These are phyloP conservation scores for Geotrichum reessii DNA, from an alignment of 1,139 yeast genomes.

Conservation along the genomic window DNA sequence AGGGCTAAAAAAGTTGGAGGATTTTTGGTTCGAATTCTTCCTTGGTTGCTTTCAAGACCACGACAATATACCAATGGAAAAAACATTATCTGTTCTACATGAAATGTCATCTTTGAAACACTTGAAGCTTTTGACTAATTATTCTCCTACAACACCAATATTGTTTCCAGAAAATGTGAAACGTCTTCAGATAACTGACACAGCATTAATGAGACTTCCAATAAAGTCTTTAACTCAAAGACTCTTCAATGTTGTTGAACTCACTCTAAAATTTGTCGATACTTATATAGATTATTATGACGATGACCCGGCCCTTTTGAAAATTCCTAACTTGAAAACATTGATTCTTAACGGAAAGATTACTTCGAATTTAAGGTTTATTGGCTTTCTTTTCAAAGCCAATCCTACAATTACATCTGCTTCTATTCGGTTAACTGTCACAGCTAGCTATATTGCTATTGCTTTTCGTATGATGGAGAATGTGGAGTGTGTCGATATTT, in stretches of 20 bases:
- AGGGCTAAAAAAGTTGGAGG: not conserved
- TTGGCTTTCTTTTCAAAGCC: not conserved
- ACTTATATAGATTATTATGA: not conserved
- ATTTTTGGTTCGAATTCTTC: not conserved
- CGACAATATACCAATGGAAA: not conserved
- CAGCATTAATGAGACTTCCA: not conserved
- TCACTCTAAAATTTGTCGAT: not conserved
- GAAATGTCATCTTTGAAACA: not conserved
- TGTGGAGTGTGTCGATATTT: not conserved
- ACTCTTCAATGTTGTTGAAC: not conserved
- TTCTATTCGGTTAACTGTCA: too few species aligned
- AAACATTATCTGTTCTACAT: not conserved
- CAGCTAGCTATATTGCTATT: too few species aligned
- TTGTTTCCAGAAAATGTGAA: not conserved
- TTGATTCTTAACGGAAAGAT: not conserved
- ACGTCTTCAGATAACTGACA: not conserved
- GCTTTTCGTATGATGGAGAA: too few species aligned
- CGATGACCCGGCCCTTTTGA: not conserved
- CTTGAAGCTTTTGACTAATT: not conserved
- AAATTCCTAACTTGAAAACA: not conserved
- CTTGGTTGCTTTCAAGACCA: not conserved
- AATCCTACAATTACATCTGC: not conserved
- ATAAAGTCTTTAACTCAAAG: not conserved
- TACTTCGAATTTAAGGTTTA: not conserved
- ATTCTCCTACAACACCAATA: not conserved